Base-by-base conservation (phyloP, 1,284 basidiomycete species). In the Ceratobasidium sp. region DNA sequence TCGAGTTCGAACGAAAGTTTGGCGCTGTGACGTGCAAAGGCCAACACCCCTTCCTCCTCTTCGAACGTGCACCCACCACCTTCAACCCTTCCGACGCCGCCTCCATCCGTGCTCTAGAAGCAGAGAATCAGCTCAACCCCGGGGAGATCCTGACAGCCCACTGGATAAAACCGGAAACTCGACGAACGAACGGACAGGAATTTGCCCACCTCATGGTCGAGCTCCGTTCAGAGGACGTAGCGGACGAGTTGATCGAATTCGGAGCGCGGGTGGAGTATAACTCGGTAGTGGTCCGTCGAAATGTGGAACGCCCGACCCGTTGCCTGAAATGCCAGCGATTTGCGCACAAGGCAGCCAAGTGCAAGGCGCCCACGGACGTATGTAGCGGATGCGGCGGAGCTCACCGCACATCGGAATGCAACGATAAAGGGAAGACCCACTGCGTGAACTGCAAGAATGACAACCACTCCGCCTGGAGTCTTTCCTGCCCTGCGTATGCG, bases 301-400 rank as follows among this genome's bases (percentile, higher is more conserved):
- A 35, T 1, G 32, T 35, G 1, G 55, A 57, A 21, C 30, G 38
- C 18, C 55, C 55, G n/a, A 18, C 38, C 30, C 63, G 63, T 8
- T 66, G 63, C 35, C 30, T 52, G n/a, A 52, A 41, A 26, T 66
- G 63, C 32, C 49, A 52, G n/a, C 16, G 16, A 5, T 52, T 11
- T 23, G 61, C 43, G 3, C 61, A 63, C 44, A 63, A 63, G 23
- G 7, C 43, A 7, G 44, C 11, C 1, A 28, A 26, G 6, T 63
- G 61, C n/a, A 26, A 28, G 4, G 18, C 35, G 21, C 23, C 43
- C 1, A 11, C 30, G 7, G 38, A 63, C 6, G 2, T 18, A 3
- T 58, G 55, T 14, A 21, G 55, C 28, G 28, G 13, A 1, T 63
- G 61, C 23, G 44, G 43, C n/a, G 23, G 44, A 3, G 28, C 26